Base-by-base conservation (phyloP, 257 asterid genomes). In the Nicotiana paniculata region DNA sequence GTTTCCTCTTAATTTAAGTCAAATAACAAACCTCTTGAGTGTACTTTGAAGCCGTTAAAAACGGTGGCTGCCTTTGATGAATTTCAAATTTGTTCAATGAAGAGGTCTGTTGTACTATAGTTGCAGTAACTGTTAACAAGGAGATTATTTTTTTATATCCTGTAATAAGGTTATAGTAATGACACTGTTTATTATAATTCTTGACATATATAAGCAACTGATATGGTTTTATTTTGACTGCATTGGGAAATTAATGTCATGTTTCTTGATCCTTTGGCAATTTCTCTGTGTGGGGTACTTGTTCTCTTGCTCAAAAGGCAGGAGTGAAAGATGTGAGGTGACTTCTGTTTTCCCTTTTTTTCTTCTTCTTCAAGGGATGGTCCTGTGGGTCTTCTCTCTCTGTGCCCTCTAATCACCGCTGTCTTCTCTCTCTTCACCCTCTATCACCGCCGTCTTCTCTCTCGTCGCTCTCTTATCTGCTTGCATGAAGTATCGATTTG, bases 61-160 rank as follows among this genome's bases (percentile, higher is more conserved):
- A 81, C 63, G 84, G 84, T 75, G 89, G 90, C 79, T 67, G 57
- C 66, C 53, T 81, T 79, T 74, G 79, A 39, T 59, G 58, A 72
- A 30, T 63, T 43, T 54, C 8, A 6, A 53, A 21, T 81, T 58
- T 67, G 62, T 85, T 78, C 13, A 16, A 33, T 59, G 18, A 55
- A 79, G 69, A 78, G 86, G 68, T 82, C 83, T 85, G 82, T 77
- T 91, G 91, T 84, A 89, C 82, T 76, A 81, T 87, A 77, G 81
- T 81, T 54, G 13, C 46, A 9, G 55, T 63, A 77, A n/a, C 81
- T 58, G 66, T 67, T 83, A 37, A 24, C n/a, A 24, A 26, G n/a
- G 54, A 12, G 54, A 48, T 48, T 74, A 6, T 48, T 74, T 12
- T 21, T 48, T 48, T 54, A 28, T 58, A 43, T 35, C 69, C n/a